Base-by-base conservation (phyloP, 768 basidiomycete genomes). In the Cubamyces lactineus region DNA sequence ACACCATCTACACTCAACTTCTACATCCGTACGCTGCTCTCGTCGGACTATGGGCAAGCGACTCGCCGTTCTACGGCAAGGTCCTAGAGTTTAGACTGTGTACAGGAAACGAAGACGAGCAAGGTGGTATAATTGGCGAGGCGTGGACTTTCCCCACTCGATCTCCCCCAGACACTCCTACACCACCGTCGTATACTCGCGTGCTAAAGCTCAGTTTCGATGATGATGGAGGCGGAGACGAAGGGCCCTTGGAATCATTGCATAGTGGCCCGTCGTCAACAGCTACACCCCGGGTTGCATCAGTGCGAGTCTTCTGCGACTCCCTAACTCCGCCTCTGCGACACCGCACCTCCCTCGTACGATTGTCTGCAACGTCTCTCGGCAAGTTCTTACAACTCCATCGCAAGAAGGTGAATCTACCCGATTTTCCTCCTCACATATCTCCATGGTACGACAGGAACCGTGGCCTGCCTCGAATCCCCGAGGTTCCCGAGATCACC, bases 11-110 rank as follows among this genome's bases (percentile, higher is more conserved):
- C 55, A 64, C 67, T 8, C 48, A 57, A 15, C 55, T 68, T 13
- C 50, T 68, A n/a, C 57, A 64, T 43, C 53, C 60, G 15, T 68
- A 68, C 46, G 67, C 48, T 26, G 46, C 59, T 8, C 38, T 68
- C 30, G 30, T 66, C 19, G 67, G 67, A 13, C 50, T 66, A 13
- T 68, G 67, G 67, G 67, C 67, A 2, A 68, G 55, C 55, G 67
- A 68, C 49, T 50, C 61, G 19, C 67, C 67, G 0, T 68, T 64
- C 53, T 50, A 57, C 19, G 65, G 67, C 16, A 66, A 62, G n/a
- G 59, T 68, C 26, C n/a, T 68, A n/a, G 60, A 68, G 47, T 68
- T 68, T 40, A 61, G 53, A 7, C 43, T 68, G 46, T 23, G 52
- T 17, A 17, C 47, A 2, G 64, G 56, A n/a, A 54, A 57, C 40